Base-by-base conservation (phyloP, 2,329 filamentous ascomycete species). In the Aphanoascus verrucosus region DNA sequence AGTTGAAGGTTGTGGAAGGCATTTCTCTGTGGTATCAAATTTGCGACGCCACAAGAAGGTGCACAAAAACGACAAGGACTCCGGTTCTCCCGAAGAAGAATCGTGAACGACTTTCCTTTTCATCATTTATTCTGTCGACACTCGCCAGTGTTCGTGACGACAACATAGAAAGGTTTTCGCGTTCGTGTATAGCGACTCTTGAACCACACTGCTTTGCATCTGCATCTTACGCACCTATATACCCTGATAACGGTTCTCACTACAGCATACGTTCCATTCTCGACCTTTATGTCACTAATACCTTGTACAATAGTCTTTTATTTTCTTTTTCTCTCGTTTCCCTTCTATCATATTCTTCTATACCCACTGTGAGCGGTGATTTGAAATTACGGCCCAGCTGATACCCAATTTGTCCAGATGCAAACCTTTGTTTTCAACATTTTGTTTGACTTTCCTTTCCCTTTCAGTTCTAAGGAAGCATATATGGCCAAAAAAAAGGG, bases 1-100 rank as follows among this genome's bases (percentile, higher is more conserved):
- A 63, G 87, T 95, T 53, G 88, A 94, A 66, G 90, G 90, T 46
- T 98, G 93, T 66, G 91, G 91, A 38, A 84, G 93, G 62, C 88
- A 95, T 65, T 97, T 98, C 71, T 97, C 91, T 0, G 93, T 97
- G 23, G 93, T 97, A 19, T 96, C 90, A 43, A 98, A 98, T 69
- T 76, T 97, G 53, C 84, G 93, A 59, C 81, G 93, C 63, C 93
- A 98, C 73, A 86, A 88, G 67, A 97, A 97, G 74, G 91, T 97
- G 46, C 93, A 98, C 77, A 93, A 89, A 72, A 83, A 84, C 55
- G 69, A 71, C 54, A 72, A 70, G 53, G 69, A 70, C 23, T 60
- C 59, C 15, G 66, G 61, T 35, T 71, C 69, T 14, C 64, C 65
- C 14, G 69, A 70, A 28, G 69, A 71, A n/a, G 69, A 72, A 48